Evolutionary conservation across 257 asterid genomes (phyloP).

Genomic region (Oldenlandia corymbosa): DNA sequence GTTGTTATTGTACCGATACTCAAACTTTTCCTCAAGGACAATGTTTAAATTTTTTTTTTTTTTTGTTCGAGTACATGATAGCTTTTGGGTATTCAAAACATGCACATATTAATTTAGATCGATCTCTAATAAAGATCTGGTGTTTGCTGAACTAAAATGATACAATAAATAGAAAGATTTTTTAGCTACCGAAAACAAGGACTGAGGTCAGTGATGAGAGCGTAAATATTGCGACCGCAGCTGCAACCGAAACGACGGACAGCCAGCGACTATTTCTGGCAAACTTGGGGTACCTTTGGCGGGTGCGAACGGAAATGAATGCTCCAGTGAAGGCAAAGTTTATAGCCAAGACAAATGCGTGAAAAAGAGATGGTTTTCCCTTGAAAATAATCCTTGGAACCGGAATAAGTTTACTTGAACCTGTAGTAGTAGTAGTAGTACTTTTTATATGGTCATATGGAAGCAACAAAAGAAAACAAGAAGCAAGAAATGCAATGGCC

Average conservation of each 20-base stretch:
- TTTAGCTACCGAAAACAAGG: too few relatives aligned
- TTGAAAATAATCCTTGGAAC: slow-evolving; percentile 5
- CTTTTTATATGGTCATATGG: not conserved
- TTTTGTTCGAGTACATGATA: too few relatives aligned
- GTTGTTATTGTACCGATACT: too few relatives aligned
- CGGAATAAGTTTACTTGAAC: not conserved
- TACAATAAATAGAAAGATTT: too few relatives aligned
- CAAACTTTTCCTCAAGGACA: too few relatives aligned
- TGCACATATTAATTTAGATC: too few relatives aligned
- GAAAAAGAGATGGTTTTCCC: not conserved
- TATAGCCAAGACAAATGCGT: not conserved
- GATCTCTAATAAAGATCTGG: too few relatives aligned
- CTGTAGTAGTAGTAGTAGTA: not conserved
- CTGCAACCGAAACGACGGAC: not conserved
- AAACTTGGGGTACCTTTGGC: not conserved
- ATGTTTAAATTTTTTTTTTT: too few relatives aligned
- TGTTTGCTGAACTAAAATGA: too few relatives aligned
- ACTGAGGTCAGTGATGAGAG: too few relatives aligned
- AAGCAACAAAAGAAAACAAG: not conserved
- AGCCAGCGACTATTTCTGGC: not conserved
- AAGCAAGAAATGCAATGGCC: not conserved
- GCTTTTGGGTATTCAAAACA: too few relatives aligned
- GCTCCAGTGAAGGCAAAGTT: slow-evolving; percentile 3
- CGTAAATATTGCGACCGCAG: not conserved
- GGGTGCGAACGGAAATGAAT: not conserved